phyloP scores from a whole-genome alignment of 192 early-diverging fungal genomes.

The Oehlia diaphana region DNA sequence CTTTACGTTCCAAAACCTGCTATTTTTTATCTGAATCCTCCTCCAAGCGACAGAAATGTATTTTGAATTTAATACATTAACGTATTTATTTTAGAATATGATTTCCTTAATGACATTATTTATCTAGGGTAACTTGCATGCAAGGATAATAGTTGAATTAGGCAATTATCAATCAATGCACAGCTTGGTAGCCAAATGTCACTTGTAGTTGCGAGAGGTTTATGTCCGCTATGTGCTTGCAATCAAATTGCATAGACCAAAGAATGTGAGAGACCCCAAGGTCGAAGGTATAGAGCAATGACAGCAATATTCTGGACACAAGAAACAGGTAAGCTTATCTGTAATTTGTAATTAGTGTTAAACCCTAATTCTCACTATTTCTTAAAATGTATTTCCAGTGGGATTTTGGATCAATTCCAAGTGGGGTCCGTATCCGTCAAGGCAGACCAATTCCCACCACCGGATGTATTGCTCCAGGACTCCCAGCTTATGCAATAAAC shows the following conservation, averaged over 20 bases:
- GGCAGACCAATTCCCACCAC: not conserved
- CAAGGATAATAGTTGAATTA: not conserved
- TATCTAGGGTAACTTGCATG: not conserved
- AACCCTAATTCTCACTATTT: not conserved
- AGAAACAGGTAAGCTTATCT: slow-evolving; percentile 5
- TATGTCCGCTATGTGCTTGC: slow-evolving; percentile 4
- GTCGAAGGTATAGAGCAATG: not conserved
- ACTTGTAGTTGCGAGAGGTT: not conserved
- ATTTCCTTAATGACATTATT: not conserved
- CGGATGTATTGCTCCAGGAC: not conserved
- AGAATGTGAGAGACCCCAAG: not conserved
- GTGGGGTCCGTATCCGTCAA: not conserved
- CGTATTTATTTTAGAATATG: not conserved
- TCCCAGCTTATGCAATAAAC: not conserved
- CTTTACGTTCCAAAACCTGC: not conserved
- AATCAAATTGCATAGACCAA: not conserved
- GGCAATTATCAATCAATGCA: not conserved
- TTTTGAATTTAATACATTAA: slow-evolving; percentile 6
- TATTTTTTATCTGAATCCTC: not conserved
- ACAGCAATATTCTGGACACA: not conserved
- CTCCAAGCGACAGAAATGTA: not conserved
- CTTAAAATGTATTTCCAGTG: slow-evolving; percentile 1
- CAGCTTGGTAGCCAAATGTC: not conserved
- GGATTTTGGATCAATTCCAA: not conserved
- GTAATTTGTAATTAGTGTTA: not conserved